phyloP scores from a whole-genome alignment of 805 yeast species.

The Danielozyma ontarioensis region DNA sequence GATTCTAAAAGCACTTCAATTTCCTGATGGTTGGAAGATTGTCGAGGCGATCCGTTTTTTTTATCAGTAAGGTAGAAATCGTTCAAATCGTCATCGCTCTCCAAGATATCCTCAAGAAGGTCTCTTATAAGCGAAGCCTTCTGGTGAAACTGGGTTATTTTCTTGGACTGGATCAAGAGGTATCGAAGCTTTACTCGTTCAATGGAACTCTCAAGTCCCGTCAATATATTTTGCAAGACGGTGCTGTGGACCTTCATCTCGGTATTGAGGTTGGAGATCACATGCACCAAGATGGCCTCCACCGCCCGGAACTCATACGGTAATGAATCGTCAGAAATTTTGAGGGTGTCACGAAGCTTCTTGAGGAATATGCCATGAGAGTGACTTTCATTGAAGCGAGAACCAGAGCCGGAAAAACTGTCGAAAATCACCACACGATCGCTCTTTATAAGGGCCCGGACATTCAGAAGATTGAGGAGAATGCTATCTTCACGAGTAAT shows the following conservation, averaged over 20 bases:
- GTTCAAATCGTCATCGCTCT: constrained; percentile 82
- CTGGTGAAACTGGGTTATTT: constrained; percentile 75
- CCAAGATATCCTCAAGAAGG: constrained; percentile 77
- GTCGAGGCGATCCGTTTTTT: constrained; percentile 37
- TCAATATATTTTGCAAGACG: constrained; percentile 65
- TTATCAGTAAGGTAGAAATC: constrained; percentile 73
- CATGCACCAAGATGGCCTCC: constrained; percentile 80
- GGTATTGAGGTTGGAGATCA: constrained; percentile 68
- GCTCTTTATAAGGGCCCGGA: constrained; percentile 48
- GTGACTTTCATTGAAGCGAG: constrained; percentile 42
- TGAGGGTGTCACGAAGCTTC: constrained; percentile 36
- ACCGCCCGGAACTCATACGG: constrained; percentile 91
- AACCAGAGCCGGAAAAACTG: constrained; percentile 13
- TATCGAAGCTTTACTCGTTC: constrained; percentile 76
- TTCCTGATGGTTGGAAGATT: constrained; percentile 70
- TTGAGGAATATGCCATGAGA: constrained; percentile 39
- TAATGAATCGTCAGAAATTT: constrained; percentile 32
- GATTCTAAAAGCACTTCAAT: constrained; percentile 88
- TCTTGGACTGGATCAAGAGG: constrained; percentile 78
- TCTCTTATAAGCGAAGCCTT: constrained; percentile 80
- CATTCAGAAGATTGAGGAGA: constrained; percentile 43
- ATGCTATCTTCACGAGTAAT: constrained; percentile 44
- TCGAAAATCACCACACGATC: constrained; percentile 49
- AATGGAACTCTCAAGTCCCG: constrained; percentile 76
- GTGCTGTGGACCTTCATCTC: constrained; percentile 85